Conservation (phyloP, 2,329 filamentous ascomycete species). For the Ceratocystis destructans region DNA sequence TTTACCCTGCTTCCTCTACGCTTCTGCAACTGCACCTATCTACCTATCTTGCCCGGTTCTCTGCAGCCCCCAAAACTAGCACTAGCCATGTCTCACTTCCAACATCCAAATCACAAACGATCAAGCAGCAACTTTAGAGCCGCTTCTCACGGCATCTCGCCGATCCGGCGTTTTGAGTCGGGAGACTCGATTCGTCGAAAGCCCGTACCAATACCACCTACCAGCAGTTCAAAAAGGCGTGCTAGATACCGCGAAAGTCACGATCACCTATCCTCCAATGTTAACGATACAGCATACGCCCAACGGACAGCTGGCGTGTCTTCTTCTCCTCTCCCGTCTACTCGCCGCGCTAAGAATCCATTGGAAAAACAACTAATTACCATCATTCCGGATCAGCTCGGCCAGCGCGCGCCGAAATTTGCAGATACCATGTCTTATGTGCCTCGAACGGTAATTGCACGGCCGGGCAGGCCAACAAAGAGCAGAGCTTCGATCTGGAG, state of each 20-base stretch:
- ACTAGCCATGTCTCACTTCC: not conserved
- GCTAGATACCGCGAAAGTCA: not conserved
- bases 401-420: not conserved
- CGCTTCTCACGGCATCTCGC: not conserved
- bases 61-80: not conserved
- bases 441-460: constrained; percentile 13
- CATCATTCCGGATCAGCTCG: constrained; percentile 7
- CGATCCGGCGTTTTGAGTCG: constrained; percentile 7
- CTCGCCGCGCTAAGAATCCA: not conserved
- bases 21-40: not conserved
- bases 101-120: not conserved
- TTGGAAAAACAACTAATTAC: constrained; percentile 5
- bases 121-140: not conserved
- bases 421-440: constrained; percentile 2
- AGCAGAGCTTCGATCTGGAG: not conserved
- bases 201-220: not conserved
- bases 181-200: constrained; percentile 15
- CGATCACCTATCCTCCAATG: not conserved
- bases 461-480: not conserved
- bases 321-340: not conserved
- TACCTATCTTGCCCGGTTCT: not conserved
- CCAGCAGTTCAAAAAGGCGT: not conserved
- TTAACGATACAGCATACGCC: not conserved
- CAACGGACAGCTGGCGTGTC: not conserved
- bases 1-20: not conserved